Conservation (phyloP, 2,329 filamentous ascomycete genomes). For the Diplodia scrobiculata region DNA sequence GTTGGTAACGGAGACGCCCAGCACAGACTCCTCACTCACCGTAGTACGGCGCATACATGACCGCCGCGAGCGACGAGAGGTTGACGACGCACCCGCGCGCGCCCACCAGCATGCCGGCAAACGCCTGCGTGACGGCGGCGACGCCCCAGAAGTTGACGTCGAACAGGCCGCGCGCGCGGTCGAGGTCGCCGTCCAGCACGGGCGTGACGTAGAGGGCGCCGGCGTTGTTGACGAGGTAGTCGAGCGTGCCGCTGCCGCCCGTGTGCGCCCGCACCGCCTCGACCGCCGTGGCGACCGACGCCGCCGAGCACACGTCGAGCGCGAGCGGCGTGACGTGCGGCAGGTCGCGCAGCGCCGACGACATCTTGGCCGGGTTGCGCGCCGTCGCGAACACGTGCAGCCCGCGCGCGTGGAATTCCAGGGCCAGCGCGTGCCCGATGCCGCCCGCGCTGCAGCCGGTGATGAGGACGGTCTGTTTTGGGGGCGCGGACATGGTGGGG, state of each 20-base stretch:
- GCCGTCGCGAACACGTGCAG: slow-evolving; percentile 50
- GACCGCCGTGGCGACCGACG: background rate
- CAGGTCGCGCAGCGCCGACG: slow-evolving; percentile 33
- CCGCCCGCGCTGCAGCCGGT: slow-evolving; percentile 42
- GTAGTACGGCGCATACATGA: background rate
- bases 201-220: slow-evolving; percentile 43
- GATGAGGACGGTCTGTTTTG: slow-evolving; percentile 33
- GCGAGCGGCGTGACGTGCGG: slow-evolving; percentile 30
- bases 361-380: slow-evolving; percentile 43
- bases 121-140: slow-evolving; percentile 45
- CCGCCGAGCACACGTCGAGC: slow-evolving; percentile 31
- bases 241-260: background rate
- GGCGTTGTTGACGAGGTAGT: slow-evolving; percentile 49
- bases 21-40: background rate
- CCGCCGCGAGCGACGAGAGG: background rate
- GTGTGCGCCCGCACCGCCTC: background rate
- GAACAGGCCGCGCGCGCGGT: background rate
- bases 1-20: no score
- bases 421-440: slow-evolving; percentile 47
- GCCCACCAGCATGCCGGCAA: slow-evolving; percentile 35
- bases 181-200: slow-evolving; percentile 39
- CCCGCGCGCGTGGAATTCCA: slow-evolving; percentile 43
- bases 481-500: background rate
- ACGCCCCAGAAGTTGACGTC: slow-evolving; percentile 49
- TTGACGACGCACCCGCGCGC: background rate